Base-by-base conservation (phyloP, 176 grass and related monocot species). In the Themeda triandra region DNA sequence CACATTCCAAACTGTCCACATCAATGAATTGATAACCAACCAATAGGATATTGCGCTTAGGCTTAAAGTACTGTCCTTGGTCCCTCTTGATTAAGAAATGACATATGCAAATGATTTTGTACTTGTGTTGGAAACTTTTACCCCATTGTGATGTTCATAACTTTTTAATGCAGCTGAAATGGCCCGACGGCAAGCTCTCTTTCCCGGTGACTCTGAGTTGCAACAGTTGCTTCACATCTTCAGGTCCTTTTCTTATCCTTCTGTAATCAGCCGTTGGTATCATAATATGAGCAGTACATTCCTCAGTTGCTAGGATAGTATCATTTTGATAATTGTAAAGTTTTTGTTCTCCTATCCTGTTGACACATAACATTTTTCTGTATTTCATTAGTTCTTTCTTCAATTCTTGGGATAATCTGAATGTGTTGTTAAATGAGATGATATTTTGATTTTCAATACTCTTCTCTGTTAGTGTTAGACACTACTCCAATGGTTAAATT, bases 171-270 rank as follows among this genome's bases (percentile, higher is more conserved):
- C 88, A 99, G 91, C 96, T 92, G 96, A 99, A 92, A 94, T 99
- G 96, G 60, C 78, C 28, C 89, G 93, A 92, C 92, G 88, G 60
- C 91, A 94, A 83, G 86, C 91, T 76, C 91, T 99, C 71, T 99
- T 99, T 41, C 89, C 91, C 68, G 93, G 96, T 24, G 93, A 99
- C 60, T 99, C 96, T 2, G 93, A 99, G 75, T 84, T 99, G 66
- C 96, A 96, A 77, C 96, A 99, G 74, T 81, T 99, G 58, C 96
- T 99, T 88, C 90, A 92, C 84, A 99, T 99, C 85, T 99, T 96
- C 86, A 96, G 93, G 96, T 96, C 9, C 36, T 78, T 39, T 30
- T 35, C 71, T 30, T 19, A 18, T 63, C 13, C 28, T 83, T 4
- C 28, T 60, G 28, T 6, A 73, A 44, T 58, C 21, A 80, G n/a